Conservation (phyloP, 768 basidiomycete species). For the Mycena latifolia region DNA sequence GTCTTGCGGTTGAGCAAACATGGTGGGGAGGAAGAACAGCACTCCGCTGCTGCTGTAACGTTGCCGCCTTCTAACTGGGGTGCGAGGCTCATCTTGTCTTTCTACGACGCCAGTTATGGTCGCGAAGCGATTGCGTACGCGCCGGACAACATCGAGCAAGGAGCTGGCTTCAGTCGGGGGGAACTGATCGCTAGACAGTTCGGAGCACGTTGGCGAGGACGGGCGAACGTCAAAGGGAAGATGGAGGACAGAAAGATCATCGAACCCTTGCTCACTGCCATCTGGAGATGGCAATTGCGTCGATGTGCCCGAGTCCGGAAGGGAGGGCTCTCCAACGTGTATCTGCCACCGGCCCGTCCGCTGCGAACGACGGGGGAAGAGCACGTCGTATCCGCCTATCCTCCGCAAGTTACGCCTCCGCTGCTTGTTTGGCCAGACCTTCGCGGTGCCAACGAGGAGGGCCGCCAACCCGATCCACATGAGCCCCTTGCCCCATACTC, state of each 20-base stretch:
- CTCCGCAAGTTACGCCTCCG: constrained; percentile 70
- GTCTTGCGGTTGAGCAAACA: constrained; percentile 69
- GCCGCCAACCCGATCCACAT: constrained; percentile 88
- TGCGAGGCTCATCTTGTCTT: constrained; percentile 51
- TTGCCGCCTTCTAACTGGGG: constrained; percentile 62
- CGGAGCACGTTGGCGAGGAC: constrained; percentile 67
- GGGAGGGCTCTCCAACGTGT: constrained; percentile 71
- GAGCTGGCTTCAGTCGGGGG: constrained; percentile 58
- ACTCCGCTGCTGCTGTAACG: constrained; percentile 65
- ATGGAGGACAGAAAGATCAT: constrained; percentile 70
- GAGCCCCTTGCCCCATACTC: constrained; percentile 86
- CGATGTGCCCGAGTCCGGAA: constrained; percentile 60
- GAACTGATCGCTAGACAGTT: constrained; percentile 60
- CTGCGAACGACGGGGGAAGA: constrained; percentile 80
- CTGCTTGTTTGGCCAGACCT: constrained; percentile 68
- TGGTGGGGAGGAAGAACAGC: constrained; percentile 86
- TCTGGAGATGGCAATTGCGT: constrained; percentile 59
- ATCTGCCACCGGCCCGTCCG: constrained; percentile 82
- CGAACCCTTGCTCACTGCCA: constrained; percentile 54
- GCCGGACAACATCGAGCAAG: constrained; percentile 65
- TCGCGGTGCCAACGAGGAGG: constrained; percentile 76
- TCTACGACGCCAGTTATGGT: constrained; percentile 58
- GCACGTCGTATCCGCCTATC: constrained; percentile 81
- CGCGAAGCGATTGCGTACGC: constrained; percentile 68
- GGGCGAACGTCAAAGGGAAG: constrained; percentile 72